Base-by-base conservation (phyloP, 768 basidiomycete genomes). In the Pisolithus marmoratus region DNA sequence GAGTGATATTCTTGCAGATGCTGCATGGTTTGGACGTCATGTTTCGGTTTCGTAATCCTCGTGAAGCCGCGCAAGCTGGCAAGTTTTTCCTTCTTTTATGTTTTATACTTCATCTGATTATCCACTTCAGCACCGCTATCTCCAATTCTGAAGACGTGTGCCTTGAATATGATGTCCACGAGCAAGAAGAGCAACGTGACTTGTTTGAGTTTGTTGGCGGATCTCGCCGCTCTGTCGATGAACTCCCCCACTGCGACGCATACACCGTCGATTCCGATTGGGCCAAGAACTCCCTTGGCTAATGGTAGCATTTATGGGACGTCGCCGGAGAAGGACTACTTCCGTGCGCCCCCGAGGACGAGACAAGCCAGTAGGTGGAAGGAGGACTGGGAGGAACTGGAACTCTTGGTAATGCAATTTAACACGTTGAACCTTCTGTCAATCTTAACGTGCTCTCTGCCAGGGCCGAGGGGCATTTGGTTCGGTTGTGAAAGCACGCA, bases 381-480 rank as follows among this genome's bases (percentile, higher is more conserved):
- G 60, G 86, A 90, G 49, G 94, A 97, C 59, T 97, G 90, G 84
- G 91, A 94, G 61, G 93, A 95, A 63, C 71, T 96, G 8, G 94
- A 95, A 63, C 73, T 92, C 29, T 62, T 95, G 61, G 91, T 85
- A 60, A 46, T 60, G 46, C 34, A 34, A 76, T 60, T 11, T 36
- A 22, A 31, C 8, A 41, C 38, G 12, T 44, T 50, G 20, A 12
- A 20, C 22, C 12, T 23, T 49, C n/a, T 4, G 20, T 31, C 43
- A 11, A 42, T 49, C 14, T 49, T 19, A 38, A 8, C 8, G 37
- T 49, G 11, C 42, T 24, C 7, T 40, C 26, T 11, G 34, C 2
- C 55, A 92, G 88, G 93, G 93, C 0, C 86, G 86, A 63, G 94
- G 94, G 0, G 91, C 81, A 0, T 95, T 92, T 66, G 93, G 93